Conservation (phyloP, 2,329 filamentous ascomycete genomes). For the Coleophoma eucalyptorum region DNA sequence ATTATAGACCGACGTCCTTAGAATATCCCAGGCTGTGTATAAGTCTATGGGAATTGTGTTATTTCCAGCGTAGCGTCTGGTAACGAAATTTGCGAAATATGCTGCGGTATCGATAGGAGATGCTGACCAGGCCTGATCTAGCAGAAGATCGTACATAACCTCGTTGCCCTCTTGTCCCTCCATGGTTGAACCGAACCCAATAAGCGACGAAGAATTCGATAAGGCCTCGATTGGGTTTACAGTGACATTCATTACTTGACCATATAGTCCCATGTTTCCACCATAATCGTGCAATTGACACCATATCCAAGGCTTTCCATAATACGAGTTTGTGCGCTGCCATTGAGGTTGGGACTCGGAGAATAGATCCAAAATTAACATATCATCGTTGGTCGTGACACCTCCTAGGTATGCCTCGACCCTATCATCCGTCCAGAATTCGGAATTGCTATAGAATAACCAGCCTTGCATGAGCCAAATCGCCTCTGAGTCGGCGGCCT, state of each 20-base stretch:
- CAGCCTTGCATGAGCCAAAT: conserved; percentile 50
- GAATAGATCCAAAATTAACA: conserved; percentile 47
- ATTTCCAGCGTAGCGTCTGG: conserved; percentile 33
- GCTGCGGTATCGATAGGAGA: conserved; percentile 36
- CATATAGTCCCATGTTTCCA: conserved; percentile 44
- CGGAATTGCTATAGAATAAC: conserved; percentile 40
- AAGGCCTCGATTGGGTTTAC: conserved; percentile 41
- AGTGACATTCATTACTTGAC: conserved; percentile 45
- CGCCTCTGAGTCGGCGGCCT: conserved; percentile 41
- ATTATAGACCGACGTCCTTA: conserved; percentile 43
- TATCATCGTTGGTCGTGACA: conserved; percentile 36
- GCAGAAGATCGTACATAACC: conserved; percentile 45
- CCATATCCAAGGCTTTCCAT: conserved; percentile 51
- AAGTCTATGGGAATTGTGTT: conserved; percentile 25
- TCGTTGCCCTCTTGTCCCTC: conserved; percentile 51
- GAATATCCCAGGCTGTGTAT: conserved; percentile 41
- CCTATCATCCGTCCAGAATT: conserved; percentile 40
- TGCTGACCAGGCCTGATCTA: conserved; percentile 45
- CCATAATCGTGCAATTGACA: conserved; percentile 48
- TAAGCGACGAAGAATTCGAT: conserved; percentile 33
- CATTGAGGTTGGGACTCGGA: conserved; percentile 46
- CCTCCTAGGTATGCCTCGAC: conserved; percentile 46
- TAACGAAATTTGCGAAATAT: conserved; percentile 44
- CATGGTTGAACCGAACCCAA: conserved; percentile 44
- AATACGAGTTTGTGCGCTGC: conserved; percentile 44